A percentile compares a stretch with the other conserved stretches of the same genome.
These are phyloP conservation scores for Osmanthus fragrans DNA, from an alignment of 257 asterid genomes.

Conservation along the genomic window DNA sequence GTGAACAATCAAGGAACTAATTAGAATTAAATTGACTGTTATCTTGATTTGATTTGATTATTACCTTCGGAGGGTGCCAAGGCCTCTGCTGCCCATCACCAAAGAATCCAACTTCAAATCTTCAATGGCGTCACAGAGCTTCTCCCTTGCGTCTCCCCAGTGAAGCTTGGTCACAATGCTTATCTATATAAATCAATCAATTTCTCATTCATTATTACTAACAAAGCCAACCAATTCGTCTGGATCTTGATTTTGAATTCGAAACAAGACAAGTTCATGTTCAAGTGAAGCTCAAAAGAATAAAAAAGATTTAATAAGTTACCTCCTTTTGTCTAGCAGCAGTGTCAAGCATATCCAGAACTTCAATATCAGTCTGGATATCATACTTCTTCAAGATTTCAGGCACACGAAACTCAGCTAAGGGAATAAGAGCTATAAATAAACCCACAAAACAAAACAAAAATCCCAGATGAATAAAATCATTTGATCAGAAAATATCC, in stretches of 20 bases:
- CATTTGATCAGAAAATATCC: no score
- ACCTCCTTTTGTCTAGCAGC: slow-evolving; percentile 91
- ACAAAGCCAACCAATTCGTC: neutral
- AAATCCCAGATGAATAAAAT: neutral
- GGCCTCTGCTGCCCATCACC: slow-evolving; percentile 93
- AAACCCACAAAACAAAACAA: neutral
- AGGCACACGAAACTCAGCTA: slow-evolving; percentile 78
- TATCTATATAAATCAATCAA: slow-evolving; percentile 46
- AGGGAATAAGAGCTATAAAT: slow-evolving; percentile 69
- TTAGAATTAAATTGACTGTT: neutral
- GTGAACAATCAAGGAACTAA: neutral
- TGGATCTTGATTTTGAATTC: no score
- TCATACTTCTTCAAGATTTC: slow-evolving; percentile 69
- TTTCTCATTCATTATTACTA: neutral
- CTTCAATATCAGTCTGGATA: slow-evolving; percentile 56
- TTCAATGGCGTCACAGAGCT: slow-evolving; percentile 59
- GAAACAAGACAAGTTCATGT: no score
- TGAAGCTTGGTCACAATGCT: slow-evolving; percentile 58
- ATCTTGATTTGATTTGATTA: no score
- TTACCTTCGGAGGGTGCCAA: slow-evolving; percentile 62
- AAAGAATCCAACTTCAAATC: slow-evolving; percentile 68
- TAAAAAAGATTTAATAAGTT: neutral
- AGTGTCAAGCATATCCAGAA: slow-evolving; percentile 85
- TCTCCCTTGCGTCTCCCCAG: slow-evolving; percentile 97
- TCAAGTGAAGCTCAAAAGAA: neutral